A percentile compares a stretch with the other conserved stretches of the same genome.
phyloP scores from a whole-genome alignment of 1,139 yeast genomes.

The Sugiyamaella sp. region DNA sequence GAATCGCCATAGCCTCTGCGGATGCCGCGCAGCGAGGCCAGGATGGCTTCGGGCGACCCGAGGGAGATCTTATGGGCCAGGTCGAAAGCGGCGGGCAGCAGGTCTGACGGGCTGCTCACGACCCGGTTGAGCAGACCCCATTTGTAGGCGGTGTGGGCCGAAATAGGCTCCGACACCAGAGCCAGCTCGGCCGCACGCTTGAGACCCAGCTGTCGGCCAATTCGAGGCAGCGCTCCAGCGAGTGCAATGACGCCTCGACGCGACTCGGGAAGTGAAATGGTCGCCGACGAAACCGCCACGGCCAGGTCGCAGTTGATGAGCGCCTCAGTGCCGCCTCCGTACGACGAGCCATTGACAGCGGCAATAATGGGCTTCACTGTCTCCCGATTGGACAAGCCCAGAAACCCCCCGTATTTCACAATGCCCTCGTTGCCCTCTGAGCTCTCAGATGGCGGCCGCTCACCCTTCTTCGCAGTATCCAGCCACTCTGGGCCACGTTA shows the following conservation, averaged over 20 bases:
- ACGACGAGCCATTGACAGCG: slow-evolving; percentile 40
- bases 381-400: slow-evolving; percentile 39
- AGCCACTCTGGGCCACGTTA: slow-evolving; percentile 5
- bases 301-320: slow-evolving; percentile 41
- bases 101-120: slow-evolving; percentile 32
- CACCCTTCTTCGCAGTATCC: slow-evolving; percentile 3
- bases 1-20: slow-evolving; percentile 37
- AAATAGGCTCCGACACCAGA: slow-evolving; percentile 38
- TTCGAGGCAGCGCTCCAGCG: slow-evolving; percentile 42
- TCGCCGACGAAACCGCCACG: slow-evolving; percentile 36
- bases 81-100: slow-evolving; percentile 36
- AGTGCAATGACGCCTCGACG: slow-evolving; percentile 41
- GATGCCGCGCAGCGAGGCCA: slow-evolving; percentile 35
- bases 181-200: slow-evolving; percentile 41
- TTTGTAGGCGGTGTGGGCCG: slow-evolving; percentile 34
- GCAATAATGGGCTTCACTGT: slow-evolving; percentile 40
- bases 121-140: slow-evolving; percentile 41
- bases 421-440: not conserved
- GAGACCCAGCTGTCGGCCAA: slow-evolving; percentile 35
- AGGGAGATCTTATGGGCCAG: slow-evolving; percentile 33
- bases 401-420: slow-evolving; percentile 33
- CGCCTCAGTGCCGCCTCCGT: slow-evolving; percentile 43
- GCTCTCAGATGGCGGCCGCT: slow-evolving; percentile 2
- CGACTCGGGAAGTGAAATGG: slow-evolving; percentile 39
- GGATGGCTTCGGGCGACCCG: slow-evolving; percentile 40